Conservation (phyloP, 495 filamentous ascomycete genomes). For the Penicillium riverlandense region DNA sequence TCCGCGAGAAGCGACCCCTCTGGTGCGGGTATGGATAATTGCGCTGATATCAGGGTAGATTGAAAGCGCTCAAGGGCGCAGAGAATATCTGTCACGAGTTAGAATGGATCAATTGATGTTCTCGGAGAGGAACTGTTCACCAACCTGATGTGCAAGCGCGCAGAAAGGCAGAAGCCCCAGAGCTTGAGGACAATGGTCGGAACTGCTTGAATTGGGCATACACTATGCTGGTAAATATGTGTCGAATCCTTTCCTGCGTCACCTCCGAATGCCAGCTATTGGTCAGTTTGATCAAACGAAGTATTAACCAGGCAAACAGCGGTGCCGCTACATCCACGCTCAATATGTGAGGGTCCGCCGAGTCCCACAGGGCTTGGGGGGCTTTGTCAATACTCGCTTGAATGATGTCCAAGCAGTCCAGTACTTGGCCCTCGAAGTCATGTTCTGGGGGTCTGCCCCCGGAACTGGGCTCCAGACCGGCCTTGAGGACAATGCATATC, state of each 20-base stretch:
- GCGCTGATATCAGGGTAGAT: constrained; percentile 1
- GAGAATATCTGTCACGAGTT: constrained; percentile 28
- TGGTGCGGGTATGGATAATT: constrained; percentile 16
- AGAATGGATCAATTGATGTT: constrained; percentile 3
- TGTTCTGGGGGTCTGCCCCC: constrained; percentile 48
- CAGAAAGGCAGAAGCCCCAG: constrained; percentile 25
- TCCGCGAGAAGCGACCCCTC: constrained; percentile 24
- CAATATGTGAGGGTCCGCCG: constrained; percentile 28
- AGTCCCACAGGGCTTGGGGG: constrained; percentile 59
- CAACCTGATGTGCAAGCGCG: constrained; percentile 30
- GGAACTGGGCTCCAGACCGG: constrained; percentile 60
- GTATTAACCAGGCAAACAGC: constrained; percentile 68
- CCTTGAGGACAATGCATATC: constrained; percentile 74
- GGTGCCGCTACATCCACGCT: constrained; percentile 50
- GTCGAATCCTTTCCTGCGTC: constrained; percentile 22
- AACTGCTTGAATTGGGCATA: constrained; percentile 27
- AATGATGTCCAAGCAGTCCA: constrained; percentile 66
- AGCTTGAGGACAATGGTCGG: constrained; percentile 19
- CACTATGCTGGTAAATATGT: constrained; percentile 26
- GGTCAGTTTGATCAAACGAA: constrained; percentile 30
- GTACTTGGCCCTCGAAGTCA: constrained; percentile 48
- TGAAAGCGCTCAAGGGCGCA: constrained; percentile 21
- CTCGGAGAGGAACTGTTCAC: constrained; percentile 5
- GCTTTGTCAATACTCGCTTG: constrained; percentile 64
- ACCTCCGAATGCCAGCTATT: constrained; percentile 15